These are phyloP conservation scores for Vitis vinifera DNA, from an alignment of 164 flowering plant genomes.

Conservation along the genomic window ASM3070453v1 NC_081814.1:6894501-6895000, in stretches of 20 bases:
- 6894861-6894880: background rate
- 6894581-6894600: too few species aligned
- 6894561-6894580: background rate
- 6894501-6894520: constrained; percentile 66
- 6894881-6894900: background rate
- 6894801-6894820: background rate
- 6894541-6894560: constrained; percentile 27
- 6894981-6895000: too few species aligned
- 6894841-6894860: too few species aligned
- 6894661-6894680: background rate
- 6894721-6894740: background rate
- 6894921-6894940: too few species aligned
- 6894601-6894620: constrained; percentile 1
- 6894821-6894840: too few species aligned
- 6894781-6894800: background rate
- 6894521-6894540: constrained; percentile 84
- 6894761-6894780: too few species aligned
- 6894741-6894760: background rate
- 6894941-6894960: too few species aligned
- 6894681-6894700: background rate
- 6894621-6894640: constrained; percentile 57
- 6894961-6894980: too few species aligned
- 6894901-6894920: background rate
- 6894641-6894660: constrained; percentile 74
- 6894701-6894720: too few species aligned